Evolutionary conservation across 805 yeast species (phyloP), one percentile per base, ranked within the genome.

Genomic region (Metschnikowia cubensis): DNA sequence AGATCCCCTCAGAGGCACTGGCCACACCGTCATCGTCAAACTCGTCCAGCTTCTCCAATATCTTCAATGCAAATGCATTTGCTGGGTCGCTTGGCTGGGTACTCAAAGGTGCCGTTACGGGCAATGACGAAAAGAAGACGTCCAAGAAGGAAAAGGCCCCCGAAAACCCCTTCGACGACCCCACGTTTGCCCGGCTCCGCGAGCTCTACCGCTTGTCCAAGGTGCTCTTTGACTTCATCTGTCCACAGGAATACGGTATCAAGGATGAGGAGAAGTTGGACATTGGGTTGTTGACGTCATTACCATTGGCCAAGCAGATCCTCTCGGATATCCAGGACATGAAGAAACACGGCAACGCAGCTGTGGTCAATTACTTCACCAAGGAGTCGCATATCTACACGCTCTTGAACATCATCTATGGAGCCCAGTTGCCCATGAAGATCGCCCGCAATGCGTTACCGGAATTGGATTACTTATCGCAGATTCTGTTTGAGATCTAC

Each of bases 241-340:
- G 98, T 69, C 99, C 99, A 8, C 98, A 94, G 67, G 99, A 94
- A 65, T 94, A 94, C 65, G 99, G 99, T 55, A 94, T 94, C 59
- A 89, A 91, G 56, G 96, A 90, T 62, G 85, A 86, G 60, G 99
- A 94, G 67, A 94, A 94, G 64, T 77, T 94, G 52, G 99, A 94
- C 65, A 94, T 94, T 70, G 99, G 99, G 4, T 73, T 94, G 50
- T 74, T 94, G 59, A 94, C 99, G 0, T 89, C 97, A 2, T 76
- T 94, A 60, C 99, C 99, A 1, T 76, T 94, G 59, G 95, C 97
- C 1, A 87, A 84, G 65, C 96, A 89, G 68, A 86, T 94, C 36
- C 67, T 94, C 45, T 73, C 77, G 33, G 98, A 94, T 63, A 82
- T 94, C 41, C 83, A 86, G 50, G 79, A 80, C 45, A 90, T 92